These are phyloP conservation scores for Pseudognaphalium luteoalbum DNA, from an alignment of 129 eudicot genomes.

Conservation along the genomic window DNA sequence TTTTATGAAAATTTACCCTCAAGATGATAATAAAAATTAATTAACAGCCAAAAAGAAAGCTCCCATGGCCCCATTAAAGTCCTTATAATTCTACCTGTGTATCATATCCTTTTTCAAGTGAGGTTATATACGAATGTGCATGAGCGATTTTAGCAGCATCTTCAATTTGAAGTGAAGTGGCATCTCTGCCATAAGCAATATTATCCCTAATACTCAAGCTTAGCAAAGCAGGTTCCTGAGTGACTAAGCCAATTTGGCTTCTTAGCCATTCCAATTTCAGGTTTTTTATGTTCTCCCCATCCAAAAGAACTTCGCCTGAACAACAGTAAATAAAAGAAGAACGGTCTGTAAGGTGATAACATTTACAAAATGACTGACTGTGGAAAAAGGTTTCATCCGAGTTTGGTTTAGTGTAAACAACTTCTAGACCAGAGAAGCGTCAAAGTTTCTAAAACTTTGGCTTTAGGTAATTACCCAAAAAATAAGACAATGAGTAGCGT, in stretches of 20 bases:
- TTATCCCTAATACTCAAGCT: conserved; percentile 90
- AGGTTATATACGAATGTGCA: conserved; percentile 89
- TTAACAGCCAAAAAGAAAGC: neutral
- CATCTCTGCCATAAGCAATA: conserved; percentile 89
- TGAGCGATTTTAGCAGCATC: conserved; percentile 97
- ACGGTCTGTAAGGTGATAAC: neutral
- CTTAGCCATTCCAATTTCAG: conserved; percentile 92
- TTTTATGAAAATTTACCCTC: no score
- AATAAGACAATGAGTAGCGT: neutral
- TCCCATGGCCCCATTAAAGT: neutral
- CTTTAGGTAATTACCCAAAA: neutral
- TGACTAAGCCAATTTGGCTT: conserved; percentile 93
- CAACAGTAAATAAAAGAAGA: conserved; percentile 9
- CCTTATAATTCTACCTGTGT: conserved; percentile 71
- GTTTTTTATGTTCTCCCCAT: conserved; percentile 91
- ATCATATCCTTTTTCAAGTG: conserved; percentile 86
- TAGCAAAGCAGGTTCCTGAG: conserved; percentile 94
- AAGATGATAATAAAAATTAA: neutral
- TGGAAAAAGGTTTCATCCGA: neutral
- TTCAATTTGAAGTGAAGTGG: conserved; percentile 80
- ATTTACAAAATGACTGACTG: conserved; percentile 14
- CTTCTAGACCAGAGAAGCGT: no score
- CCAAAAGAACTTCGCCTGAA: conserved; percentile 92
- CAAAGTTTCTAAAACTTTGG: no score
- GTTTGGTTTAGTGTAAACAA: no score